Conservation (phyloP, 768 basidiomycete genomes). For the Lepiota venenata region DNA sequence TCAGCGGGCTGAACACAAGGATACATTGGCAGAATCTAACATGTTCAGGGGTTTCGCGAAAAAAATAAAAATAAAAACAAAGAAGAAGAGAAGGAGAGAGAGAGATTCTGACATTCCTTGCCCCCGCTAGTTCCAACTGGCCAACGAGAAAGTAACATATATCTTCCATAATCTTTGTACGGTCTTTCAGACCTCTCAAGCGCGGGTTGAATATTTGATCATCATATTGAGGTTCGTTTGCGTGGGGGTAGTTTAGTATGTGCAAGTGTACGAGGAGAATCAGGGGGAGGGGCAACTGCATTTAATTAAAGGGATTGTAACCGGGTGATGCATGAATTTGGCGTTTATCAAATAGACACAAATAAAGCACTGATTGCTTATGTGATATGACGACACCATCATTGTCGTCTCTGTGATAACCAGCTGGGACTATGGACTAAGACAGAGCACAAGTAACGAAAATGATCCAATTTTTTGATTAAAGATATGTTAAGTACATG, state of each 20-base stretch:
- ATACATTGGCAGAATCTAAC: slow-evolving; percentile 44
- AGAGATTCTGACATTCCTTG: slow-evolving; percentile 28
- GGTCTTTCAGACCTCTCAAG: slow-evolving; percentile 44
- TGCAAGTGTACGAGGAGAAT: slow-evolving; percentile 51
- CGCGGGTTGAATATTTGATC: slow-evolving; percentile 43
- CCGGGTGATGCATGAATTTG: background rate
- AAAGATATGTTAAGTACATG: too few relatives aligned
- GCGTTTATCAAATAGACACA: too few relatives aligned
- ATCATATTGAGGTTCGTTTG: slow-evolving; percentile 47
- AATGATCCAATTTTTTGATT: too few relatives aligned
- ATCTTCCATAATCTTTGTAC: slow-evolving; percentile 50
- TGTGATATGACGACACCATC: too few relatives aligned
- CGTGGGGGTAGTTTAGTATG: slow-evolving; percentile 46
- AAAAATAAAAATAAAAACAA: background rate
- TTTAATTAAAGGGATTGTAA: background rate
- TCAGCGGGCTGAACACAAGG: slow-evolving; percentile 53
- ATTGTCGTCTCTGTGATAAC: too few relatives aligned
- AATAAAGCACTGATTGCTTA: too few relatives aligned
- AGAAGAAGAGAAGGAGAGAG: background rate
- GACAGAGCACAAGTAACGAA: too few relatives aligned
- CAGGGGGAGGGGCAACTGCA: slow-evolving; percentile 31
- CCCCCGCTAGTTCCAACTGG: slow-evolving; percentile 29
- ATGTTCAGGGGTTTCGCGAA: too few relatives aligned
- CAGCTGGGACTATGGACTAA: too few relatives aligned
- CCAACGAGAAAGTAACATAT: slow-evolving; percentile 46